These are phyloP conservation scores for Yueomyces sp. DNA, from an alignment of 805 yeast species.

Conservation along the genomic window DNA sequence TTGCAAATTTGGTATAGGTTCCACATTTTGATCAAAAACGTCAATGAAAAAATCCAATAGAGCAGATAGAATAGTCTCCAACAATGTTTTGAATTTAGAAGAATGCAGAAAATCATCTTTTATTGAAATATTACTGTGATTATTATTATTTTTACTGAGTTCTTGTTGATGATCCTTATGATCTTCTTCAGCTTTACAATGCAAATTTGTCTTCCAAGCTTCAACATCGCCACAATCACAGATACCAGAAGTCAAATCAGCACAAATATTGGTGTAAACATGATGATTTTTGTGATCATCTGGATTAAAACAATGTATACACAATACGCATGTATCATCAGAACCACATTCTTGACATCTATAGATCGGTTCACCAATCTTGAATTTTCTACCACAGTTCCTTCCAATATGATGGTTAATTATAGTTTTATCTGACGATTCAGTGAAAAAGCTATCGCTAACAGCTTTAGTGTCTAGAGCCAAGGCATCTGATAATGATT, in stretches of 20 bases:
- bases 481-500: neutral
- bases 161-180: neutral
- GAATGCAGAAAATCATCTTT: slow-evolving; percentile 15
- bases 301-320: slow-evolving; percentile 58
- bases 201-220: slow-evolving; percentile 41
- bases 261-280: slow-evolving; percentile 41
- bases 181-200: slow-evolving; percentile 31
- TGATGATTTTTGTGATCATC: slow-evolving; percentile 57
- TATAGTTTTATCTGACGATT: neutral
- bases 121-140: slow-evolving; percentile 18
- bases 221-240: slow-evolving; percentile 66
- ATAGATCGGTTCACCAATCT: slow-evolving; percentile 51
- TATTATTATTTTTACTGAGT: neutral
- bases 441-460: neutral
- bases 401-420: slow-evolving; percentile 38
- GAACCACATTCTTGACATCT: slow-evolving; percentile 65
- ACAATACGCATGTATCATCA: slow-evolving; percentile 68
- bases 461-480: neutral
- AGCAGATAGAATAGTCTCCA: slow-evolving; percentile 19
- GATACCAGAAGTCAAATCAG: slow-evolving; percentile 40
- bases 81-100: slow-evolving; percentile 4
- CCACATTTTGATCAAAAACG: slow-evolving; percentile 25
- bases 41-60: slow-evolving; percentile 31
- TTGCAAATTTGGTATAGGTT: slow-evolving; percentile 20
- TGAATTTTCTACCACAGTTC: slow-evolving; percentile 55